Evolutionary conservation across 129 eudicot genomes (phyloP), one percentile per base, ranked within the genome.

Genomic region (Mikania micrantha): DNA sequence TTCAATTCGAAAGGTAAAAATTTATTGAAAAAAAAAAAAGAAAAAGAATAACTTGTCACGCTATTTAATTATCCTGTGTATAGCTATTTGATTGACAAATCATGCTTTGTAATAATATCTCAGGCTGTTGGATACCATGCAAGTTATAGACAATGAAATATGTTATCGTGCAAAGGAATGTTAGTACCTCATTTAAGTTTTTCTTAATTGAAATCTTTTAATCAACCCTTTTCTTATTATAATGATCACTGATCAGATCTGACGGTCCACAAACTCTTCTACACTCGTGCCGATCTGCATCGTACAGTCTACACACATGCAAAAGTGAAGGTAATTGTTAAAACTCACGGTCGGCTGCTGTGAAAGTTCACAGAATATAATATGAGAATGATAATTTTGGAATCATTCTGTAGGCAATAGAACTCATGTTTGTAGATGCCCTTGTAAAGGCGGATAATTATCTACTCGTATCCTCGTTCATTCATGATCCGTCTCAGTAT

Each of bases 161-260:
- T 92, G 98, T 39, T 92, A 92, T 74, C 96, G 87, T 0, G 98
- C 96, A 45, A 92, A 92, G 69, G 96, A 92, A 75, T 88, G 96
- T 92, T 39, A 82, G 98, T 88, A 60, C 40, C 11, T 64, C 60
- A 16, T 27, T 21, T 10, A 11, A 61, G 47, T 29, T 50, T 31
- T 50, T 28, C 12, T 31, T 9, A 12, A 21, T 13, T 35, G 11
- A 45, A 42, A 21, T 53, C 16, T 32, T 42, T 29, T 40, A 40
- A 15, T 35, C 53, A 73, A 59, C 28, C 34, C 39, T 53, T 22
- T 10, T 45, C 45, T 63, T 58, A 45, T 60, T 25, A 25, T 54
- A 10, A 54, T 25, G 32, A 64, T 16, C 31, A 32, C 32, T 80
- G 22, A 74, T 66, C 87, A 91, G 97, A 85, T 84, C 88, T 88